A percentile compares a stretch with the other conserved stretches of the same genome.
Evolutionary conservation across 305 asterid genomes (phyloP).

Genomic region (Solanum hybrid): DNA sequence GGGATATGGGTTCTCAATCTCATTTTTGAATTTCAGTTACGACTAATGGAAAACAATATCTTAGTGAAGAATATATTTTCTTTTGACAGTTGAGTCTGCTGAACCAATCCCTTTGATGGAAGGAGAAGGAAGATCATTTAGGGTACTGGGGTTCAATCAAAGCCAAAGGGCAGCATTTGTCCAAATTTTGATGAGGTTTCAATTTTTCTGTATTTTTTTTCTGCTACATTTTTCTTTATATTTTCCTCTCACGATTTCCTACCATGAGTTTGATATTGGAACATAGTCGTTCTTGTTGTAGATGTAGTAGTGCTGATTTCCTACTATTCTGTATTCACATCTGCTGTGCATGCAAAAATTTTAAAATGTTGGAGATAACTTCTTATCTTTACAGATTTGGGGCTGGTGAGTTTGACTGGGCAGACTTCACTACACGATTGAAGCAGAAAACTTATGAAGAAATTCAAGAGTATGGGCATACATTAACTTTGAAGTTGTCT

Average conservation of each 20-base stretch:
- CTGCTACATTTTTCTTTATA: neutral
- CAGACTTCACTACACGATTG: conserved; percentile 76
- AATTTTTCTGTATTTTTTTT: neutral
- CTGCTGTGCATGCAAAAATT: conserved; percentile 3
- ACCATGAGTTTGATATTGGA: neutral
- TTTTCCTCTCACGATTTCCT: neutral
- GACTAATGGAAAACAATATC: neutral
- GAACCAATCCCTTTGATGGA: conserved; percentile 90
- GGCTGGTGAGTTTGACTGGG: conserved; percentile 80
- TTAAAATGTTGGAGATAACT: conserved; percentile 2
- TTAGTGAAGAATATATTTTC: neutral
- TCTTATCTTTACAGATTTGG: conserved; percentile 52
- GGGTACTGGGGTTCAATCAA: conserved; percentile 88
- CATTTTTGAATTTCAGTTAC: neutral
- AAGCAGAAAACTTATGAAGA: conserved; percentile 84
- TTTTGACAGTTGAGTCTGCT: conserved; percentile 46
- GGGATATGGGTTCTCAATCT: conserved; percentile 16
- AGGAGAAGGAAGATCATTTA: conserved; percentile 90
- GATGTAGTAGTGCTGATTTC: neutral
- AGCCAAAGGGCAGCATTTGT: conserved; percentile 82
- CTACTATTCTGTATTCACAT: neutral
- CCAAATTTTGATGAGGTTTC: conserved; percentile 86
- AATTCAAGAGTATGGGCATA: conserved; percentile 61
- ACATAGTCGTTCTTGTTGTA: neutral
- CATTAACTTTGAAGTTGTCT: neutral